These are phyloP conservation scores for Huiozyma naganishii DNA, from an alignment of 805 yeast species.

Conservation along the genomic window DNA sequence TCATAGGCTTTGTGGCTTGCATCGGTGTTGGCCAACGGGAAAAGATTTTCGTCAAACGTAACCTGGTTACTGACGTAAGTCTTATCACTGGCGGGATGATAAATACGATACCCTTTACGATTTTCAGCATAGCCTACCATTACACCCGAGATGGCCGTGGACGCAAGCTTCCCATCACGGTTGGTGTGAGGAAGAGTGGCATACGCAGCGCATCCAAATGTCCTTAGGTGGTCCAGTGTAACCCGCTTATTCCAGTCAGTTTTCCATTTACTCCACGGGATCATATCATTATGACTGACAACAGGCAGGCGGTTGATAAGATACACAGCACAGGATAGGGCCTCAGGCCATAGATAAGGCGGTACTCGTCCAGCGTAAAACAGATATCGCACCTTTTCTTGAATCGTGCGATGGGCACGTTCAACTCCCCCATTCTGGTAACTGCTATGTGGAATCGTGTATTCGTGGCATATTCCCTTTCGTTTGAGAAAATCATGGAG, in stretches of 20 bases:
- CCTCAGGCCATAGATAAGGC: conserved; percentile 10
- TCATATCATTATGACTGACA: not conserved
- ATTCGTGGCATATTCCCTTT: conserved; percentile 3
- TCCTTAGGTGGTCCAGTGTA: not conserved
- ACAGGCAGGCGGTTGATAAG: conserved; percentile 5
- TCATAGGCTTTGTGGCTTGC: not conserved
- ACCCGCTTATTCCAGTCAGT: not conserved
- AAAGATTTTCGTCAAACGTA: conserved; percentile 4
- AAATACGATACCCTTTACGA: conserved; percentile 4
- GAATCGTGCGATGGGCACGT: conserved; percentile 7
- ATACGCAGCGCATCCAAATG: conserved; percentile 11
- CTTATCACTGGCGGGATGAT: not conserved
- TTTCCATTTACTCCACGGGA: conserved; percentile 4
- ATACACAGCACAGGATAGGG: conserved; percentile 6
- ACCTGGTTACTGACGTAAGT: conserved; percentile 3
- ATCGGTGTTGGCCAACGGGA: conserved; percentile 1
- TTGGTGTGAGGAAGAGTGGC: conserved; percentile 2
- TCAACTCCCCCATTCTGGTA: conserved; percentile 11
- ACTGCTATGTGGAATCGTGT: conserved; percentile 4
- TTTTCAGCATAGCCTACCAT: conserved; percentile 2
- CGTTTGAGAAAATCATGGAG: not conserved
- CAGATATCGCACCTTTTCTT: conserved; percentile 2
- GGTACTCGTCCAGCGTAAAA: conserved; percentile 7
- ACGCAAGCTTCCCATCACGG: conserved; percentile 3
- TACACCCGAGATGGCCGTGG: conserved; percentile 2